Percentiles rank a stretch among this genome's conserved stretches.
Evolutionary conservation across 2,329 filamentous ascomycete genomes (phyloP).

Genomic region (Xylariaceae sp.): DNA sequence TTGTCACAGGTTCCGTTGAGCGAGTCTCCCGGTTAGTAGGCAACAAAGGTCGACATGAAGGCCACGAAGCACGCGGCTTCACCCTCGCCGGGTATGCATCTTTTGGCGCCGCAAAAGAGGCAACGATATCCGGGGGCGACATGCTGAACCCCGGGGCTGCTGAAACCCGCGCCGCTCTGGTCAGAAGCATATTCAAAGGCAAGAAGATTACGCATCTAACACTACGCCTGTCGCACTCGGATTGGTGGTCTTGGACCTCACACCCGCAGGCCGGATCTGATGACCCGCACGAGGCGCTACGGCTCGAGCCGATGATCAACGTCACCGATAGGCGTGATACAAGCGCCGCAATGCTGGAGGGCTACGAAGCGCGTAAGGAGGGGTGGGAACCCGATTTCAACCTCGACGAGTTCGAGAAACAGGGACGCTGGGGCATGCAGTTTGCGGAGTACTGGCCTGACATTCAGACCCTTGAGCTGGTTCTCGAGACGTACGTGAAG

Average conservation of each 20-base stretch:
- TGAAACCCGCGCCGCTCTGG: constrained; percentile 5
- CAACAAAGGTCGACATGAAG: constrained; percentile 22
- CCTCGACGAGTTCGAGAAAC: constrained; percentile 26
- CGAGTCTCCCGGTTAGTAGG: constrained; percentile 26
- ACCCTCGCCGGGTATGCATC: constrained; percentile 17
- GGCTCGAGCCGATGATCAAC: constrained; percentile 30
- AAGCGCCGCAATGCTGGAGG: constrained; percentile 23
- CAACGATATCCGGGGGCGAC: neutral
- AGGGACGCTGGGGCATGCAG: constrained; percentile 27
- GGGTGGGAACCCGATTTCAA: constrained; percentile 26
- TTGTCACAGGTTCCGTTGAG: constrained; percentile 22
- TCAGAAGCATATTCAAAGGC: constrained; percentile 19
- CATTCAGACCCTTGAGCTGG: constrained; percentile 25
- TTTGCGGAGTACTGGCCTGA: constrained; percentile 28
- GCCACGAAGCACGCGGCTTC: constrained; percentile 20
- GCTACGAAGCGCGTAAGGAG: constrained; percentile 25
- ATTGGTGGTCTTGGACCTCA: constrained; percentile 29
- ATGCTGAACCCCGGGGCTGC: constrained; percentile 9
- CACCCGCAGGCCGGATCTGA: constrained; percentile 9
- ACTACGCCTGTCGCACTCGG: constrained; percentile 26
- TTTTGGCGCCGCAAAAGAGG: constrained; percentile 16
- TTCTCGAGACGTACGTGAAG: constrained; percentile 26
- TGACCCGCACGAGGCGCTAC: constrained; percentile 17
- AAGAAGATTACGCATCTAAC: constrained; percentile 26
- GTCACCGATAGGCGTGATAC: constrained; percentile 18